These are phyloP conservation scores for Heliamphora exappendiculata DNA, from an alignment of 148 eudicot genomes.

Conservation along the genomic window DNA sequence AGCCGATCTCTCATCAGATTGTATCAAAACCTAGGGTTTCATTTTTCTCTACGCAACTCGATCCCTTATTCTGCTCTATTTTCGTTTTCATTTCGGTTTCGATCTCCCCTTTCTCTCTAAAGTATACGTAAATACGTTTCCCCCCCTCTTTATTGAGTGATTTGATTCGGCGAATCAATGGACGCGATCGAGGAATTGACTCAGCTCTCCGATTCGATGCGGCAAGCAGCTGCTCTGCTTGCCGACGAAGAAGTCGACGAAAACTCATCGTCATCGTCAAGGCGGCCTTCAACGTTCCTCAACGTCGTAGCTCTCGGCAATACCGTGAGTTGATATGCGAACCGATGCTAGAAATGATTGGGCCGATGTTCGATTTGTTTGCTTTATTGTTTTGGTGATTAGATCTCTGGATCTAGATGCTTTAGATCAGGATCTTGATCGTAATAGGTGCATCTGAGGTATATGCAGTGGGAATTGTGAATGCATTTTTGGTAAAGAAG, in stretches of 20 bases:
- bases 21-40: slow-evolving; percentile 10
- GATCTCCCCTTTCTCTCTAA: not conserved
- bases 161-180: slow-evolving; percentile 34
- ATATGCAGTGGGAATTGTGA: not conserved
- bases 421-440: not conserved
- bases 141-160: not conserved
- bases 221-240: slow-evolving; percentile 77
- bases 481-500: not conserved
- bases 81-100: slow-evolving; percentile 12
- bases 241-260: slow-evolving; percentile 89
- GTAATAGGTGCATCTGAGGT: not conserved
- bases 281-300: slow-evolving; percentile 70
- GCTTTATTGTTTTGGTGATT: not conserved
- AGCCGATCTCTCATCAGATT: not conserved
- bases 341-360: no score
- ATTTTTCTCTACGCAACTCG: not conserved
- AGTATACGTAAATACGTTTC: not conserved
- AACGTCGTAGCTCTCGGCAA: slow-evolving; percentile 88
- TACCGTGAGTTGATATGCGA: slow-evolving; percentile 63
- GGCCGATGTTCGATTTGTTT: not conserved
- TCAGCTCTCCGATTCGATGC: slow-evolving; percentile 83
- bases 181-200: slow-evolving; percentile 92
- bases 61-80: not conserved
- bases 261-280: slow-evolving; percentile 42
- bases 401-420: slow-evolving; percentile 20